Percentiles rank a stretch among this genome's conserved stretches.
Evolutionary conservation across 257 asterid genomes (phyloP).

Genomic region (Asclepias syriaca): DNA sequence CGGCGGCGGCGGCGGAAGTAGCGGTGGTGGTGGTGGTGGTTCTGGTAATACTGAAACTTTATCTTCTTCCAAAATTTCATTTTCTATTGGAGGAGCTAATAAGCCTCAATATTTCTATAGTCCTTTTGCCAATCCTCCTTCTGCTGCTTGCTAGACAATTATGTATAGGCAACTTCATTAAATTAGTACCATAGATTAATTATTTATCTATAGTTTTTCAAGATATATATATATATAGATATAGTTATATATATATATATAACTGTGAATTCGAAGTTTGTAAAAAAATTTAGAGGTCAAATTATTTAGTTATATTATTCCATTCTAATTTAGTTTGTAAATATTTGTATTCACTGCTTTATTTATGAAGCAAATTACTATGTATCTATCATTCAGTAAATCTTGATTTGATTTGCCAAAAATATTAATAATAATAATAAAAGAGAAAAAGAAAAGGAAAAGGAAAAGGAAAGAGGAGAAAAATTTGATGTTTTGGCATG

Average conservation of each 20-base stretch:
- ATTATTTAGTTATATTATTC: no score
- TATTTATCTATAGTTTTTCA: background rate
- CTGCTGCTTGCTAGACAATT: constrained; percentile 49
- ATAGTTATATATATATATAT: background rate
- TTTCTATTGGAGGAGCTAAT: constrained; percentile 47
- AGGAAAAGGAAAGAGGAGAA: no score
- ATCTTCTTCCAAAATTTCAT: constrained; percentile 37
- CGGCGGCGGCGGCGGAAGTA: constrained; percentile 22
- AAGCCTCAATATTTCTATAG: constrained; percentile 53
- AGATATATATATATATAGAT: background rate
- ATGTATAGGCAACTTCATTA: background rate
- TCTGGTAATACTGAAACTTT: constrained; percentile 8
- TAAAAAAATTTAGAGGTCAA: background rate
- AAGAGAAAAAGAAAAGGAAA: no score
- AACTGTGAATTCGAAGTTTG: background rate
- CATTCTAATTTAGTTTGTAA: background rate
- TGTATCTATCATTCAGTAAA: background rate
- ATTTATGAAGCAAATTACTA: background rate
- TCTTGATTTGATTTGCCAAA: background rate
- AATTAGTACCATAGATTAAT: background rate
- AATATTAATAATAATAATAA: no score
- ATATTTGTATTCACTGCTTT: background rate
- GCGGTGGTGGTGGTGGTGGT: background rate
- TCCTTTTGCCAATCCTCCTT: constrained; percentile 49
- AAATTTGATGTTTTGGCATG: no score